Conservation (phyloP, 2,329 filamentous ascomycete genomes). For the Microsporum canis region DNA sequence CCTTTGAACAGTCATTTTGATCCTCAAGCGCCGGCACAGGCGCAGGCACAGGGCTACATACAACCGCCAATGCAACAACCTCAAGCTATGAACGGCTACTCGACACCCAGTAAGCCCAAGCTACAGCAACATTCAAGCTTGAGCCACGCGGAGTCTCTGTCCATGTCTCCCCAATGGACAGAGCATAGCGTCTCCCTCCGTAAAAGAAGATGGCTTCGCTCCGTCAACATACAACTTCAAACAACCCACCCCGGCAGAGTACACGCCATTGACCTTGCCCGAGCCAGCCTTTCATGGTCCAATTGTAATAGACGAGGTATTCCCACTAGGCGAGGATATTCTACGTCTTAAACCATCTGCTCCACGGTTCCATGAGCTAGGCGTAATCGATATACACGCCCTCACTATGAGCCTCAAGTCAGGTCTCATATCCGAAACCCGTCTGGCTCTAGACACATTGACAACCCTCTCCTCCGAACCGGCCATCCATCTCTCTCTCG, state of each 20-base stretch:
- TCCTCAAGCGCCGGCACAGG: slow-evolving; percentile 19
- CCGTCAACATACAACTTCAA: slow-evolving; percentile 4
- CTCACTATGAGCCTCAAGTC: slow-evolving; percentile 82
- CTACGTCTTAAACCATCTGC: slow-evolving; percentile 60
- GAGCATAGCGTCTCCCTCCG: slow-evolving; percentile 14
- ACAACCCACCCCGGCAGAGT: slow-evolving; percentile 26
- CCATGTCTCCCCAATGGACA: slow-evolving; percentile 17
- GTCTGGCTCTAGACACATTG: slow-evolving; percentile 75
- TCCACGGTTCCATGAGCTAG: slow-evolving; percentile 65
- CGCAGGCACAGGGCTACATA: not conserved
- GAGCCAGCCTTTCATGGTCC: slow-evolving; percentile 56
- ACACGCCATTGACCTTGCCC: slow-evolving; percentile 37
- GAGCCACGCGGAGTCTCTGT: slow-evolving; percentile 19
- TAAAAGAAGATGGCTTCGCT: slow-evolving; percentile 14
- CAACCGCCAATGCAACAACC: slow-evolving; percentile 5
- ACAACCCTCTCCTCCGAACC: slow-evolving; percentile 57
- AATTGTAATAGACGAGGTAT: slow-evolving; percentile 55
- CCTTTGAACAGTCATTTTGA: slow-evolving; percentile 40
- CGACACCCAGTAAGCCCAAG: not conserved
- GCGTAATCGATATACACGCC: slow-evolving; percentile 79
- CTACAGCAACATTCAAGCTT: slow-evolving; percentile 18
- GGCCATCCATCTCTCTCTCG: slow-evolving; percentile 54
- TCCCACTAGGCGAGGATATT: slow-evolving; percentile 55
- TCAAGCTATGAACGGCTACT: slow-evolving; percentile 4
- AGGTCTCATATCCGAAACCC: slow-evolving; percentile 79